These are phyloP conservation scores for Chaetomium sp. DNA, from an alignment of 2,329 filamentous ascomycete species.

Conservation along the genomic window DNA sequence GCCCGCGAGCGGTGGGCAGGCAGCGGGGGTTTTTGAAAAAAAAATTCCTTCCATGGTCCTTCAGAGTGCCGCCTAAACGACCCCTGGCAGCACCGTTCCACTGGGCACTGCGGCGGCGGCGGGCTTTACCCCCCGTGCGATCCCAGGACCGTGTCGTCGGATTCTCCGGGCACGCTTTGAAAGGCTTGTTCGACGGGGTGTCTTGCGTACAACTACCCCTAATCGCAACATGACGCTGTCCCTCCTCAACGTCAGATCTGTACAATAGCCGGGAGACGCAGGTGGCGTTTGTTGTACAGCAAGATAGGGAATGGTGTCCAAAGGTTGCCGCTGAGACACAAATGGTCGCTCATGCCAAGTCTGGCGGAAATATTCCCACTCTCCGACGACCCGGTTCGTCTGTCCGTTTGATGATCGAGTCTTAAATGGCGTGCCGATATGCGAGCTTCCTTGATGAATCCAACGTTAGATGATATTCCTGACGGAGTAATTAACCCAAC, in stretches of 20 bases:
- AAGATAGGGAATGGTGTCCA: slow-evolving; percentile 7
- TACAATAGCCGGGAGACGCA: slow-evolving; percentile 15
- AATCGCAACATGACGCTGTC: slow-evolving; percentile 14
- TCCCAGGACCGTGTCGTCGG: slow-evolving; percentile 42
- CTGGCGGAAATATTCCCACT: slow-evolving; percentile 21
- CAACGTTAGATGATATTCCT: slow-evolving; percentile 26
- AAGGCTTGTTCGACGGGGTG: slow-evolving; percentile 19
- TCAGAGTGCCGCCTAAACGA: slow-evolving; percentile 31
- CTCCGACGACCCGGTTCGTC: slow-evolving; percentile 31
- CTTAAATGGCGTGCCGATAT: slow-evolving; percentile 21
- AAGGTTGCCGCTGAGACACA: slow-evolving; percentile 1
- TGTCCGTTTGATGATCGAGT: slow-evolving; percentile 22
- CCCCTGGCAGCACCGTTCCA: slow-evolving; percentile 31
- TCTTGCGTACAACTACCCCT: slow-evolving; percentile 24
- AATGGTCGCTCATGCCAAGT: slow-evolving; percentile 28
- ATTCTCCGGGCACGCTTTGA: slow-evolving; percentile 28
- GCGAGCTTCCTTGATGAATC: slow-evolving; percentile 21
- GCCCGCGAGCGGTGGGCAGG: slow-evolving; percentile 15
- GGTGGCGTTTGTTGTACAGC: slow-evolving; percentile 7
- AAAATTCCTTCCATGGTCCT: slow-evolving; percentile 31
- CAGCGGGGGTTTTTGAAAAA: slow-evolving; percentile 25
- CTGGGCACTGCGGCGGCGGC: slow-evolving; percentile 35
- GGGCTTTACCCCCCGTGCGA: slow-evolving; percentile 33
- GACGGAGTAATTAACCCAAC: slow-evolving; percentile 27
- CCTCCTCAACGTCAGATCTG: slow-evolving; percentile 30